Evolutionary conservation across 1,284 basidiomycete genomes (phyloP), one percentile per base, ranked within the genome.

Genomic region (Paramarasmius palmivorus): DNA sequence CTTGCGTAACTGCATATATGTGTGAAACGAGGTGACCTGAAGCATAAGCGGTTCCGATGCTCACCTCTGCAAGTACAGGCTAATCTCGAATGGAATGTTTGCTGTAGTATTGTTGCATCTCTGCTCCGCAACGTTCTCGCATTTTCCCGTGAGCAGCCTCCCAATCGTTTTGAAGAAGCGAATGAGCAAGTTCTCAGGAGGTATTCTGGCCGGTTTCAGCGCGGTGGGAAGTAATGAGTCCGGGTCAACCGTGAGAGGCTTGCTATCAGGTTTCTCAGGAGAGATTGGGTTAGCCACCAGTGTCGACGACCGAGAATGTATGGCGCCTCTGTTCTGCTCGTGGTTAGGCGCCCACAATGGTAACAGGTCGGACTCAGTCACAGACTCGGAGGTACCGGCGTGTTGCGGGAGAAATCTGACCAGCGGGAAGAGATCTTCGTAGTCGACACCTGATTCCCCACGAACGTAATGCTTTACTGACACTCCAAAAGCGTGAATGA

Each of bases 31-130:
- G 2, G 9, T 15, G 36, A 41, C n/a, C 4, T 2, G 7, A 23
- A 45, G 7, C n/a, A n/a, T n/a, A n/a, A n/a, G n/a, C n/a, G n/a
- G n/a, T n/a, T n/a, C n/a, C n/a, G n/a, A n/a, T n/a, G 63, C 69
- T 55, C 49, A 77, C 73, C 69, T 81, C 39, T 76, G 78, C 44
- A 86, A 64, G 61, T 78, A 79, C 36, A 86, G 68, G 39, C 74
- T 72, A 57, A 87, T 81, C 68, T 88, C 84, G 25, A 87, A 65
- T 2, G 86, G 86, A 4, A 88, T 77, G 64, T n/a, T 86, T 84
- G 54, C 82, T 84, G 58, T 86, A 83, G 10, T 82, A 72, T 35
- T 73, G 65, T 50, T 73, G 68, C 17, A 72, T 66, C 55, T 69
- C 71, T 51, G 69, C 68, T 55, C 75, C 75, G 57, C 72, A 73